phyloP scores from a whole-genome alignment of 805 yeast species.

The Kluyveromyces wickerhamii region DNA sequence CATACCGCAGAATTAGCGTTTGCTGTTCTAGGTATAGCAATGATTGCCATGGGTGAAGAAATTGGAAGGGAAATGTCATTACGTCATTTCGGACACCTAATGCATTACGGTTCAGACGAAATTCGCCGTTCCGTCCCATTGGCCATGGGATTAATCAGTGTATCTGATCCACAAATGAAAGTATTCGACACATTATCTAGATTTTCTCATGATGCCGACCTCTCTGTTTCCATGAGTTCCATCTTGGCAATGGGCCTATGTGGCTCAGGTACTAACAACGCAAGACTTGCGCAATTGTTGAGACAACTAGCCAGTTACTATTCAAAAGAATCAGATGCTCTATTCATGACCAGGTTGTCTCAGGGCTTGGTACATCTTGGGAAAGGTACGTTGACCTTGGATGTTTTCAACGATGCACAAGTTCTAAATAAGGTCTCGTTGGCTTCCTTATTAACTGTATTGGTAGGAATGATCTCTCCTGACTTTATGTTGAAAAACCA shows the following conservation, averaged over 20 bases:
- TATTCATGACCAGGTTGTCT: constrained; percentile 88
- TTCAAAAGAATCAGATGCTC: constrained; percentile 78
- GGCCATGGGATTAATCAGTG: constrained; percentile 94
- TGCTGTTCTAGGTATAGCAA: constrained; percentile 90
- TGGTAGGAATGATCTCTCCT: constrained; percentile 82
- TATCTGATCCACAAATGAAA: constrained; percentile 93
- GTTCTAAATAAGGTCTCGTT: constrained; percentile 81
- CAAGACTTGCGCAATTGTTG: constrained; percentile 90
- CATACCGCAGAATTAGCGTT: constrained; percentile 47
- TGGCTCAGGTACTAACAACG: constrained; percentile 98
- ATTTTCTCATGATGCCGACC: constrained; percentile 91
- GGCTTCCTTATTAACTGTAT: constrained; percentile 79
- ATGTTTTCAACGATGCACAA: constrained; percentile 84
- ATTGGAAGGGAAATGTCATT: constrained; percentile 96
- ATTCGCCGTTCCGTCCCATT: constrained; percentile 92
- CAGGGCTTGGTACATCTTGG: constrained; percentile 95
- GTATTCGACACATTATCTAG: constrained; percentile 94
- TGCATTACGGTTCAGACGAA: constrained; percentile 93
- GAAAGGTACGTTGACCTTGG: constrained; percentile 86
- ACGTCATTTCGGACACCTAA: constrained; percentile 93
- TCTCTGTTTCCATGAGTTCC: constrained; percentile 90
- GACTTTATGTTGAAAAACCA: constrained; percentile 77
- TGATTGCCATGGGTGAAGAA: constrained; percentile 95
- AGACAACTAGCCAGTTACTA: constrained; percentile 94
- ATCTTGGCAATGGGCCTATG: constrained; percentile 96